Evolutionary conservation across 2,329 filamentous ascomycete genomes (phyloP).

Genomic region (Fusarium continuum): DNA sequence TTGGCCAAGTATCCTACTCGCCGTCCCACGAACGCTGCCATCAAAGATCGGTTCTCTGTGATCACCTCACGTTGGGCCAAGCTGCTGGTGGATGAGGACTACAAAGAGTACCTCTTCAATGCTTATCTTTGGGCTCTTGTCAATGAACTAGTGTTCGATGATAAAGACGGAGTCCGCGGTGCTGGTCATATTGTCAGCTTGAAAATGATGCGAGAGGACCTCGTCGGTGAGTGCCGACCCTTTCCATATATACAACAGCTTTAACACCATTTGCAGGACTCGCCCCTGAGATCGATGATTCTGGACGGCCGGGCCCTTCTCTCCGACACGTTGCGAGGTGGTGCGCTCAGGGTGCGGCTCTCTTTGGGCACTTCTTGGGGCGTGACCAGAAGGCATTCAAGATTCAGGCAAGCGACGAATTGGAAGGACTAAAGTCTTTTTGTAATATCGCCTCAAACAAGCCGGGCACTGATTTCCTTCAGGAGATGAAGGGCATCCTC

Average conservation of each 20-base stretch:
- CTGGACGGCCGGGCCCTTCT: background rate
- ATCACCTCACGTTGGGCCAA: background rate
- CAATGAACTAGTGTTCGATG: background rate
- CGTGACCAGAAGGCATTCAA: background rate
- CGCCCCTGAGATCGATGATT: background rate
- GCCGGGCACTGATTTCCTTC: background rate
- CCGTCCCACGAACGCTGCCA: background rate
- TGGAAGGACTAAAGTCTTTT: background rate
- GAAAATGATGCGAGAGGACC: background rate
- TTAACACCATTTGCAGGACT: background rate
- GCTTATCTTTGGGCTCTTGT: background rate
- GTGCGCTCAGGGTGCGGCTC: background rate
- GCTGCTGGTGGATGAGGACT: background rate
- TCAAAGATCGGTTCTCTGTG: background rate
- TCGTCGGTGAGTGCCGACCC: background rate
- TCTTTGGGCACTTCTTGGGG: background rate
- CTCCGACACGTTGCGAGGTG: background rate
- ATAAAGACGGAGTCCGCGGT: background rate
- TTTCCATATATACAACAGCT: too few species aligned
- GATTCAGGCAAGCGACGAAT: accelerated
- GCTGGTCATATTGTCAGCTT: background rate
- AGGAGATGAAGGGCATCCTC: background rate
- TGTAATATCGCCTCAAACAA: background rate
- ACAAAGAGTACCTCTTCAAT: background rate
- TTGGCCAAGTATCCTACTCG: background rate